phyloP scores from a whole-genome alignment of 75 land plant species.

The Pinus albicaulis region DNA sequence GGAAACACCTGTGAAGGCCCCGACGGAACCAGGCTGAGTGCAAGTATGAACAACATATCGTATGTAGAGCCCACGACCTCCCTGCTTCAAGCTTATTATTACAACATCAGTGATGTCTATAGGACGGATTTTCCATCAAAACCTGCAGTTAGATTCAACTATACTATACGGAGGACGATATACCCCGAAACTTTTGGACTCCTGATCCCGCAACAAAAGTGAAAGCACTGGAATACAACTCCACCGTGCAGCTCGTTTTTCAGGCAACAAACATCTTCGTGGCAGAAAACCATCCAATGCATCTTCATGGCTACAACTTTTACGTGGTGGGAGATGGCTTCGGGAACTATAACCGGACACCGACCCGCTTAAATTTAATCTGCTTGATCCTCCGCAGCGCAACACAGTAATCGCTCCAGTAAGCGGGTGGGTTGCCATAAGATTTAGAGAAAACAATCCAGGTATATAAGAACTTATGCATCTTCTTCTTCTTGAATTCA shows the following conservation, averaged over 20 bases:
- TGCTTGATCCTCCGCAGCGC: constrained; percentile 40
- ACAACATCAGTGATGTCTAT: constrained; percentile 12
- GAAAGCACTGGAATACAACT: constrained; percentile 12
- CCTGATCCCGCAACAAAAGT: constrained; percentile 16
- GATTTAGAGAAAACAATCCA: constrained; percentile 43
- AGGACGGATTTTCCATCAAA: constrained; percentile 19
- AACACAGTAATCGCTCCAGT: constrained; percentile 39
- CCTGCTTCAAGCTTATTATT: constrained; percentile 27
- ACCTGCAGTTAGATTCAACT: constrained; percentile 14
- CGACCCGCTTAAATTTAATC: constrained; percentile 45
- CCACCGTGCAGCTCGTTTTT: constrained; percentile 28
- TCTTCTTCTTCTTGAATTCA: neutral
- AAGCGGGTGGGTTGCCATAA: constrained; percentile 51
- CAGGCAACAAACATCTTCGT: constrained; percentile 21
- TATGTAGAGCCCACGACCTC: constrained; percentile 19
- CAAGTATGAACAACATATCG: constrained; percentile 25
- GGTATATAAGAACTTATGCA: neutral
- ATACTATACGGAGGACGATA: constrained; percentile 14
- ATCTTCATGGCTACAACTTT: constrained; percentile 35
- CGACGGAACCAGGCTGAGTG: constrained; percentile 3
- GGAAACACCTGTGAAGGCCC: constrained; percentile 15
- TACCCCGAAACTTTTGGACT: neutral
- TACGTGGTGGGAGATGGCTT: constrained; percentile 31
- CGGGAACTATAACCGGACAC: constrained; percentile 38
- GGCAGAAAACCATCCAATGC: constrained; percentile 27